Evolutionary conservation across 495 filamentous ascomycete genomes (phyloP), one percentile per base, ranked within the genome.

Genomic region (Evernia prunastri): DNA sequence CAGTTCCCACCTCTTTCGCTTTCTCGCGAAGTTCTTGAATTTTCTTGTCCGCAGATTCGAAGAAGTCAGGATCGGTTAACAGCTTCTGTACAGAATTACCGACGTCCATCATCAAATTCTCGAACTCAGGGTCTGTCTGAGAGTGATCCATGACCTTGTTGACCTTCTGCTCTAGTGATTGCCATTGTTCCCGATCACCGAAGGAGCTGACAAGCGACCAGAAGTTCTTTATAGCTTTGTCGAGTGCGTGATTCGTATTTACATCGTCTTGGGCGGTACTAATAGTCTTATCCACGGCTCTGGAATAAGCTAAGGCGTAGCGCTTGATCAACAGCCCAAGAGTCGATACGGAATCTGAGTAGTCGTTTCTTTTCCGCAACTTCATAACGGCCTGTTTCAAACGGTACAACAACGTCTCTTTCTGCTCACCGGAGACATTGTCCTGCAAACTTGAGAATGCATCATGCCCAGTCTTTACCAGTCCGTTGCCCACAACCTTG

Each of bases 1-100:
- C 84, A 0, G 80, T 77, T 11, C 85, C 83, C 18, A 89, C 73
- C 42, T 85, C 74, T 54, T 85, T 82, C 13, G 84, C 87, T 71
- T 87, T 87, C 60, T 82, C 79, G 51, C 87, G 84, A 10, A 96
- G 78, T 56, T 90, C 84, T 57, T 86, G 76, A 40, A 96, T 79
- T 60, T 89, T 90, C 68, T 89, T 78, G 11, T 81, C 77, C 2
- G 85, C 86, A 23, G 87, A 80, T 51, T 89, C 86, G 67, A 94
- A 87, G 71, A 95, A 96, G 3, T 84, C 80, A 0, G 92, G 92
- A 67, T 97, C 88, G 0, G 84, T 94, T n/a, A 96, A 77, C 72
- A 97, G 84, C 58, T 89, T 86, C 71, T 94, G 87, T 7, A 94
- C 68, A 6, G 88, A 84, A 57, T 81, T 81, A 1, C 87, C 87